phyloP scores from a whole-genome alignment of 202 grass and related monocot genomes.

The Carex sylvatica region DNA sequence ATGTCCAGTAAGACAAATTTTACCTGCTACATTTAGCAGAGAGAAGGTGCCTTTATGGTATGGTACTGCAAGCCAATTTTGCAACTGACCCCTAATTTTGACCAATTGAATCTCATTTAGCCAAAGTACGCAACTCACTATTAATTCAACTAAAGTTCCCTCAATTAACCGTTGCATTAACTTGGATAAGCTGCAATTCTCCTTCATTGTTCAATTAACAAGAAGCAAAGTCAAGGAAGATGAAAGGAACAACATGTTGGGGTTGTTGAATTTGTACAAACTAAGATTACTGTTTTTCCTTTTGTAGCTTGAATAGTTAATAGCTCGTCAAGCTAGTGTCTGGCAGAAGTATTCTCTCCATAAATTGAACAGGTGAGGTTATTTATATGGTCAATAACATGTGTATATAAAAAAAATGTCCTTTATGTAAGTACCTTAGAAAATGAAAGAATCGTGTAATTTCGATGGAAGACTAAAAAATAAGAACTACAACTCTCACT shows the following conservation, averaged over 20 bases:
- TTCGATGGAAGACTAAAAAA: background rate
- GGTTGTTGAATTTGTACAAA: background rate
- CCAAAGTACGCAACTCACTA: background rate
- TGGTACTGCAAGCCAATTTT: background rate
- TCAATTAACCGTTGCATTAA: background rate
- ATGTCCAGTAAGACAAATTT: background rate
- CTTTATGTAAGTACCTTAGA: background rate
- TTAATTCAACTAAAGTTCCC: background rate
- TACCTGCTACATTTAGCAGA: background rate
- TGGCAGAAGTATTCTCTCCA: background rate
- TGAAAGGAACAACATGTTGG: background rate
- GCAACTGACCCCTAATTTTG: constrained; percentile 2
- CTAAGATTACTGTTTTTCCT: constrained; percentile 1
- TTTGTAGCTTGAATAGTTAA: background rate
- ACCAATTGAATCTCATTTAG: background rate
- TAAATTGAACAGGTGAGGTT: constrained; percentile 1
- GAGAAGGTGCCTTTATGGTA: background rate
- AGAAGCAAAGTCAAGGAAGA: background rate
- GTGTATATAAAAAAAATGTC: background rate
- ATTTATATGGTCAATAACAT: background rate
- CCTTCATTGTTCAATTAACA: background rate
- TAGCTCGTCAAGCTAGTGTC: background rate
- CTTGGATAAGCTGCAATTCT: background rate
- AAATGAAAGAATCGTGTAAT: background rate
- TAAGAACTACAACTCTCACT: background rate